These are phyloP conservation scores for Coniella lustricola DNA, from an alignment of 2,329 filamentous ascomycete species.

Conservation along the genomic window DNA sequence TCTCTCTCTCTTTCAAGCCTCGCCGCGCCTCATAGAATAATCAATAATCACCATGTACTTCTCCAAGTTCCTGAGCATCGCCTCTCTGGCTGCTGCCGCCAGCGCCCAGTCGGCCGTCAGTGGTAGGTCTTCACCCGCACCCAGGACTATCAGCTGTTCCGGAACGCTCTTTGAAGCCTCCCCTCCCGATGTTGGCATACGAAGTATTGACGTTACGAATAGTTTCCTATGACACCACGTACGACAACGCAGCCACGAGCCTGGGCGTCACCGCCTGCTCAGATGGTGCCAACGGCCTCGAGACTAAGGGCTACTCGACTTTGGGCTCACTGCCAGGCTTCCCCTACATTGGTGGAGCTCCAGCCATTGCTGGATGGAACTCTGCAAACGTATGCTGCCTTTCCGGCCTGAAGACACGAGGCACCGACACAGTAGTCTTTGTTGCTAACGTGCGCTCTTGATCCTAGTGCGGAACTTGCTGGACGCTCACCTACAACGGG, in stretches of 20 bases:
- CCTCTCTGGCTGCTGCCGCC: slow-evolving; percentile 21
- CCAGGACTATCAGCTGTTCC: too few relatives aligned
- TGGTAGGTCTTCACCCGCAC: slow-evolving; percentile 20
- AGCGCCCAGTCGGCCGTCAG: slow-evolving; percentile 17
- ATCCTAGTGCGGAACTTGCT: slow-evolving; percentile 53
- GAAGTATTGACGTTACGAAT: slow-evolving; percentile 22
- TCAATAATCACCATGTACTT: slow-evolving; percentile 17
- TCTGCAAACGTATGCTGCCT: slow-evolving; percentile 30
- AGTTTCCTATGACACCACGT: slow-evolving; percentile 67
- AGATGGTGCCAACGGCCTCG: slow-evolving; percentile 60
- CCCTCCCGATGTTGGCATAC: not conserved
- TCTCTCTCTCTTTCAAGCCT: not conserved
- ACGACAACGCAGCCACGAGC: slow-evolving; percentile 53
- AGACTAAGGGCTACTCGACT: slow-evolving; percentile 50
- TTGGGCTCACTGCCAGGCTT: slow-evolving; percentile 45
- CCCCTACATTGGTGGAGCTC: slow-evolving; percentile 48
- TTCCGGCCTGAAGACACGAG: too few relatives aligned
- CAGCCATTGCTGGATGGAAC: slow-evolving; percentile 49
- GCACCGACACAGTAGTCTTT: too few relatives aligned
- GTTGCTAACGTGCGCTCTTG: not conserved
- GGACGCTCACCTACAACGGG: slow-evolving; percentile 44
- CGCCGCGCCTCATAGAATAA: not conserved
- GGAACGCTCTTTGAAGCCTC: too few relatives aligned
- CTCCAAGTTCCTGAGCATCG: slow-evolving; percentile 22
- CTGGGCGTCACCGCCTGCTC: slow-evolving; percentile 58